Base-by-base conservation (phyloP, 1,284 basidiomycete species). In the Pseudozyma hubeiensis region DNA sequence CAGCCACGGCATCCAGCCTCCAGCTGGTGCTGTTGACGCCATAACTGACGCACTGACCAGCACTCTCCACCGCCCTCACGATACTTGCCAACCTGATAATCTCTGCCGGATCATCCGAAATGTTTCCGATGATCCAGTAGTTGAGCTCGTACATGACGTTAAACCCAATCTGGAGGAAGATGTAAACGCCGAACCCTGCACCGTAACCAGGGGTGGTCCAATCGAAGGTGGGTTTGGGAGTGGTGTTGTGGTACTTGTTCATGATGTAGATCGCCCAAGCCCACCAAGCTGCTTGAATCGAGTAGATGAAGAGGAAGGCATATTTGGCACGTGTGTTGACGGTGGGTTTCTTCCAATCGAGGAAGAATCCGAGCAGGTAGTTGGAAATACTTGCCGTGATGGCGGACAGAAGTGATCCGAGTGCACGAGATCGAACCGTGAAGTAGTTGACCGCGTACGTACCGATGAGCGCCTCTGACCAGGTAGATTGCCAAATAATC, bases 341-440 rank as follows among this genome's bases (percentile, higher is more conserved):
- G 0, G 62, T 46, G 16, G 77, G 40, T 30, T 58, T 57, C 17
- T 74, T 75, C 51, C 58, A 75, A 55, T 86, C 85, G 41, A 86
- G 77, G 66, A 80, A 79, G 58, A 78, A 74, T 8, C 85, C 85
- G 8, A 85, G 75, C 4, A 77, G 6, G 34, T 79, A 79, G 77
- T 85, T 84, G 69, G 65, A 64, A 44, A 83, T 8, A 50, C 83
- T 75, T 0, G 79, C 71, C 10, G 79, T 40, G 41, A 85, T 50
- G 7, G 85, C 85, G 8, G 73, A 68, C 31, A 85, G 65, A 39
- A 86, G 69, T 4, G 85, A 84, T 14, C 82, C 84, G n/a, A 86
- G 77, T 0, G 85, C 85, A 11, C 85, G 67, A 24, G 74, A 60
- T 11, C 81, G 59, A 4, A 78, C 78, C 24, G 70, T 71, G 34